Evolutionary conservation across 805 yeast genomes (phyloP).

Genomic region (Spathaspora hagerdaliae): DNA sequence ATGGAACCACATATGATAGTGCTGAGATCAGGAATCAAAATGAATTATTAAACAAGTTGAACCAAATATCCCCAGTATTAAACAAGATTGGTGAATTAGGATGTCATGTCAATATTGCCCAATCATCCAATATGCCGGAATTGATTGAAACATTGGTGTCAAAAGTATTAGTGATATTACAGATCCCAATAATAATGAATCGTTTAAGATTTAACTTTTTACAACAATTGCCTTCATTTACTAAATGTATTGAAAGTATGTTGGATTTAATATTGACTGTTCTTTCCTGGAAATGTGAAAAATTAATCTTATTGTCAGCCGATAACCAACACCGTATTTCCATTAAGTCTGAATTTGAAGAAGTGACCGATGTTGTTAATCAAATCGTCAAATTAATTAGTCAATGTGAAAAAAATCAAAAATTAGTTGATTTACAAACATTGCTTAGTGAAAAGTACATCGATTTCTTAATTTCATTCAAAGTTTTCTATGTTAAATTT

Average conservation of each 20-base stretch:
- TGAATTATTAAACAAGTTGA: constrained; percentile 7
- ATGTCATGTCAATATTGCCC: constrained; percentile 11
- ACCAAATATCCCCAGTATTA: constrained; percentile 7
- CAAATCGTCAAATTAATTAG: constrained; percentile 7
- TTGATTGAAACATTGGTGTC: constrained; percentile 11
- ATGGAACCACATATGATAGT: not conserved
- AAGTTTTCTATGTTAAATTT: constrained; percentile 30
- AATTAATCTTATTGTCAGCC: constrained; percentile 19
- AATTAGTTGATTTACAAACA: constrained; percentile 14
- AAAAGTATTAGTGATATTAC: constrained; percentile 18
- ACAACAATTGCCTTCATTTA: constrained; percentile 9
- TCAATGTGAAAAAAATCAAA: constrained; percentile 1
- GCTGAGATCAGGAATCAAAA: constrained; percentile 14
- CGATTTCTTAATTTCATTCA: constrained; percentile 31
- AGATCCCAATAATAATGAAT: constrained; percentile 15
- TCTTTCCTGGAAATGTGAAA: constrained; percentile 34
- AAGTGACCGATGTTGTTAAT: constrained; percentile 12
- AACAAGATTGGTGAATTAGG: constrained; percentile 23
- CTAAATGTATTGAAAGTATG: constrained; percentile 13
- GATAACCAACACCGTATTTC: constrained; percentile 19
- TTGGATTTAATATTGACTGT: constrained; percentile 23
- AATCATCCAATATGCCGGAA: constrained; percentile 7
- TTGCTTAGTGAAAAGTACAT: constrained; percentile 20
- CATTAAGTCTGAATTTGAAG: constrained; percentile 20
- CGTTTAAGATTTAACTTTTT: constrained; percentile 19